Conservation (phyloP, 352 stramenopile genomes). For the Phytophthora aleatoria region DNA sequence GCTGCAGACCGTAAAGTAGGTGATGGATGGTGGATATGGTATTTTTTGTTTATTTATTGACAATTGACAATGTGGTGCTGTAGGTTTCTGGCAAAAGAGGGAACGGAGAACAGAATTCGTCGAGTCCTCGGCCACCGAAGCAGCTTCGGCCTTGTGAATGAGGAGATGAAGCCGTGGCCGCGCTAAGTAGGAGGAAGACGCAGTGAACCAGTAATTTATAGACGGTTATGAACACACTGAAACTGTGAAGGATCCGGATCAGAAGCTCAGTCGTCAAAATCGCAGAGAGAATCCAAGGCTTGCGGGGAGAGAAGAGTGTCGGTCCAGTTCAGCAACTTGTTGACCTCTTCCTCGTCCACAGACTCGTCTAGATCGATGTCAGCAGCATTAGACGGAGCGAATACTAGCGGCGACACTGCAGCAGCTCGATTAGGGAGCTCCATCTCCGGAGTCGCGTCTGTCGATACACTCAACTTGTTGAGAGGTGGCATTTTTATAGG, state of each 20-base stretch:
- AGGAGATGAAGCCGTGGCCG: constrained; percentile 7
- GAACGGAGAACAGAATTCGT: constrained; percentile 22
- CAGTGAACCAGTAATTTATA: constrained; percentile 40
- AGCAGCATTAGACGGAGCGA: background rate
- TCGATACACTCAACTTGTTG: constrained; percentile 2
- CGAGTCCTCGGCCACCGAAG: constrained; percentile 38
- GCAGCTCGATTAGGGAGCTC: constrained; percentile 1
- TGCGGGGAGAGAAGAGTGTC: constrained; percentile 61
- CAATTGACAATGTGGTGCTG: constrained; percentile 2
- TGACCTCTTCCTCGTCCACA: constrained; percentile 78
- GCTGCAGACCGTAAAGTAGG: constrained; percentile 64
- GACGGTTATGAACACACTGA: constrained; percentile 28
- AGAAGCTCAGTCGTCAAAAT: constrained; percentile 39
- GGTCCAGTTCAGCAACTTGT: constrained; percentile 82
- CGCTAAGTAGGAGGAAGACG: constrained; percentile 15
- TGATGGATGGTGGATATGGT: background rate
- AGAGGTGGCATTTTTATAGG: constrained; percentile 18
- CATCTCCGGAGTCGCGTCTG: background rate
- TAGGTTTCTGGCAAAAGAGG: constrained; percentile 48
- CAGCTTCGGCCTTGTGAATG: constrained; percentile 26
- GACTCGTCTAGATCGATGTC: constrained; percentile 63
- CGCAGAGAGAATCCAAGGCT: constrained; percentile 46
- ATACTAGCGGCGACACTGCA: constrained; percentile 8
- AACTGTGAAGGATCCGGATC: background rate
- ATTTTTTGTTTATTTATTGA: constrained; percentile 10